Evolutionary conservation across 352 stramenopile species (phyloP), one percentile per base, ranked within the genome.

Genomic region (Globisporangium viniferum): DNA sequence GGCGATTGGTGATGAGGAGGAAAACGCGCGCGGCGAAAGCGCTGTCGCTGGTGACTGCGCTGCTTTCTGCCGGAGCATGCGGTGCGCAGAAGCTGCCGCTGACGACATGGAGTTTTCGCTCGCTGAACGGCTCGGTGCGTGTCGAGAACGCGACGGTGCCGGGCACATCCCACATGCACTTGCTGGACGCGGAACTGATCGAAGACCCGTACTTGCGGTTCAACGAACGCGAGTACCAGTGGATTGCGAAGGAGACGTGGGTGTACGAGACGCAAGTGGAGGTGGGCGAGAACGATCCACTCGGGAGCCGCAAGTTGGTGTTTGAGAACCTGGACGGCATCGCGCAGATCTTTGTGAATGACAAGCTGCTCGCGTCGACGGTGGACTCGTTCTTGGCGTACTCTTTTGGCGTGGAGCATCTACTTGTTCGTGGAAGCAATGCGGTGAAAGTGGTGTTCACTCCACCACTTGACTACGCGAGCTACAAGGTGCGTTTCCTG

Each of bases 261-360:
- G 70, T 78, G 15, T 96, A 95, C 74, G 77, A 91, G 72, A 85
- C 81, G 15, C 48, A 73, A 0, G 67, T 90, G 59, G 69, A 70
- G 15, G 62, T 91, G 20, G 12, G 10, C 20, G 15, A 68, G n/a
- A 33, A 44, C 8, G 39, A 53, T 41, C 31, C 64, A 10, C 54
- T 35, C 10, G 35, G 33, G 20, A 66, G 64, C 24, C 49, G 63
- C 35, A 65, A 22, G 46, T 70, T 95, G 18, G 70, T 83, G 66
- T 91, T 94, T 54, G 83, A 92, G 68, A 79, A 68, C 12, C 73
- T 96, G 46, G 89, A 94, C 36, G 88, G 86, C 15, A 74, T 92
- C 24, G 86, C 88, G 24, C 75, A 80, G 10, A 74, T 94, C 20
- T 59, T 67, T n/a, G 74, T 94, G 46, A 95, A 96, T 71, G 84